Evolutionary conservation across 2,329 filamentous ascomycete genomes (phyloP).

Genomic region (Curvularia spicifera): DNA sequence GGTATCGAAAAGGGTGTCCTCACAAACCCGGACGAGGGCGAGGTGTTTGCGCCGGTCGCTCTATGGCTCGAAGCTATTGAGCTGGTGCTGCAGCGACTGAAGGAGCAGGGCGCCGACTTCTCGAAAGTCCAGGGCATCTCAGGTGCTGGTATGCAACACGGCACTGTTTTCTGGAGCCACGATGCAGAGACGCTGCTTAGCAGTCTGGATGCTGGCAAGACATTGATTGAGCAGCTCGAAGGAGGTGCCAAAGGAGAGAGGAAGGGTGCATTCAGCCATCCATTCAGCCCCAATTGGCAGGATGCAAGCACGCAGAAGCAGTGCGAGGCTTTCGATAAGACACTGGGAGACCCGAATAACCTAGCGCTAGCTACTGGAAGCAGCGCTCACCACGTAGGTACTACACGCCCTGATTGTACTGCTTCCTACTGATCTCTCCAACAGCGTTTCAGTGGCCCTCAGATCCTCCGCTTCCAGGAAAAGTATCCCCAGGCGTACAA

Average conservation of each 20-base stretch:
- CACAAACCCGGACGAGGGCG: slow-evolving; percentile 78
- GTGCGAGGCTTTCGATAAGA: slow-evolving; percentile 84
- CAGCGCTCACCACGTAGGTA: slow-evolving; percentile 85
- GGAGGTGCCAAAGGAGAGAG: slow-evolving; percentile 45
- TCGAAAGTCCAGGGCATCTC: slow-evolving; percentile 78
- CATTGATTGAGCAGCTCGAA: slow-evolving; percentile 74
- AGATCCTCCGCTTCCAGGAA: slow-evolving; percentile 86
- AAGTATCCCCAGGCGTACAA: slow-evolving; percentile 82
- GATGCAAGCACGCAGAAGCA: slow-evolving; percentile 93
- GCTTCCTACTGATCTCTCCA: slow-evolving; percentile 16
- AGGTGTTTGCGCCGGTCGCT: slow-evolving; percentile 90
- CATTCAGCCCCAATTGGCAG: slow-evolving; percentile 96
- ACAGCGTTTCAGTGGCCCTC: slow-evolving; percentile 93
- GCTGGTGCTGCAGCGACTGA: slow-evolving; percentile 76
- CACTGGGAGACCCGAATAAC: slow-evolving; percentile 68
- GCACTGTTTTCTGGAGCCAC: slow-evolving; percentile 89
- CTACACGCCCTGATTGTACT: neutral
- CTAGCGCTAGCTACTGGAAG: slow-evolving; percentile 86
- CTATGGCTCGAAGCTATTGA: slow-evolving; percentile 96
- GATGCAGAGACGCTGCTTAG: slow-evolving; percentile 70
- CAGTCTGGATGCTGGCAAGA: slow-evolving; percentile 64
- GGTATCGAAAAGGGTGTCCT: slow-evolving; percentile 86
- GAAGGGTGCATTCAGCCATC: slow-evolving; percentile 75
- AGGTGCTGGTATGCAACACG: slow-evolving; percentile 95
- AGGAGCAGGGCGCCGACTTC: slow-evolving; percentile 74